A percentile compares a stretch with the other conserved stretches of the same genome.
Conservation (phyloP, 2,329 filamentous ascomycete species). For the Aspergillus luchuensis region DNA sequence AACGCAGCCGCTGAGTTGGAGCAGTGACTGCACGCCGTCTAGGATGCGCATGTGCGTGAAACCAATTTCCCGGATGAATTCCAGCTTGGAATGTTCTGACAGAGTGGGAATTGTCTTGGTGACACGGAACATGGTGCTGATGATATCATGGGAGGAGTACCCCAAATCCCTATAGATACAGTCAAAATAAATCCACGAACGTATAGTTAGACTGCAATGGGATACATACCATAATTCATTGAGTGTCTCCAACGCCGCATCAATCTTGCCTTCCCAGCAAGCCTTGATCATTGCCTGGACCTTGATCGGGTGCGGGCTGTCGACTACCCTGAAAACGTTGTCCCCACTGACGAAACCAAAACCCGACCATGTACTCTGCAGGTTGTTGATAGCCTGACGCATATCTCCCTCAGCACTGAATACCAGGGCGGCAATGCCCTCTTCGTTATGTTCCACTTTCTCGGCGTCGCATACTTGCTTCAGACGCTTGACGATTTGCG, state of each 20-base stretch:
- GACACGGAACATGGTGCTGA: constrained; percentile 98
- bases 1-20: constrained; percentile 91
- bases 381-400: constrained; percentile 97
- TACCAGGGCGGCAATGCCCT: constrained; percentile 91
- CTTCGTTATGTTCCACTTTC: constrained; percentile 85
- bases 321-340: constrained; percentile 97
- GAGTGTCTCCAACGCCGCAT: constrained; percentile 79
- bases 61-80: constrained; percentile 98
- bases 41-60: constrained; percentile 99
- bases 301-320: constrained; percentile 95
- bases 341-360: constrained; percentile 97
- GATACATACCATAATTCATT: constrained; percentile 77
- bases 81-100: constrained; percentile 91
- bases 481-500: constrained; percentile 85
- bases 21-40: constrained; percentile 92
- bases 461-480: constrained; percentile 93
- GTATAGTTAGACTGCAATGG: neutral
- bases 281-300: constrained; percentile 98
- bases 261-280: constrained; percentile 89
- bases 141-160: constrained; percentile 98
- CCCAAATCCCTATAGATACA: constrained; percentile 65
- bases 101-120: constrained; percentile 92
- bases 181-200: neutral
- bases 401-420: constrained; percentile 98
- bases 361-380: constrained; percentile 89